These are phyloP conservation scores for Colletotrichum graminicola DNA, from an alignment of 2,329 filamentous ascomycete species.

Conservation along the genomic window DNA sequence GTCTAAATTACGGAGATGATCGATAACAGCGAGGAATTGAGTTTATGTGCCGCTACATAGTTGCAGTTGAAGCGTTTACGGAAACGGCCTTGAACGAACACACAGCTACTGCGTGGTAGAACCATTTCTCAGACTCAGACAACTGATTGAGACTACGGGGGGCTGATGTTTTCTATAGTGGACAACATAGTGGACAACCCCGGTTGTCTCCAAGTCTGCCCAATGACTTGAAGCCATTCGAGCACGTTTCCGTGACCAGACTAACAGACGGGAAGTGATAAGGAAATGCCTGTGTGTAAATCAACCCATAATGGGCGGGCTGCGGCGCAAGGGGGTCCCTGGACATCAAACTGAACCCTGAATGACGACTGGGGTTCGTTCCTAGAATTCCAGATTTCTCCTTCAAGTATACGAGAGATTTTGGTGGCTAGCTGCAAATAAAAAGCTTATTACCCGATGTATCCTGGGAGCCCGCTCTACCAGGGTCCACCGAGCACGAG, in stretches of 20 bases:
- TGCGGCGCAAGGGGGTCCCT: constrained; percentile 1
- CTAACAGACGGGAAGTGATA: background rate
- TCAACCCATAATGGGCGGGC: background rate
- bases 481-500: too few species aligned
- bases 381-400: background rate
- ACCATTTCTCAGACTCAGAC: background rate
- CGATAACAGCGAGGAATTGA: too few species aligned
- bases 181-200: background rate
- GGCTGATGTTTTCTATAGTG: background rate
- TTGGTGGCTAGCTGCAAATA: background rate
- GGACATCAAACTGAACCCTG: constrained; percentile 1
- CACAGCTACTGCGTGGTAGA: too few species aligned
- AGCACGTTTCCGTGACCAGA: constrained; percentile 19
- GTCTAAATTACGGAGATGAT: too few species aligned
- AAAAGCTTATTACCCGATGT: constrained; percentile 16
- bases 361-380: background rate
- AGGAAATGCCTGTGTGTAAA: background rate
- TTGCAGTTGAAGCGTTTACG: too few species aligned
- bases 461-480: background rate
- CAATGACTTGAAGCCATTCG: constrained; percentile 14
- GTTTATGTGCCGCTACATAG: too few species aligned
- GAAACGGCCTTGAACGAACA: background rate
- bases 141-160: background rate
- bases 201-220: background rate
- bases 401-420: background rate